Evolutionary conservation across 805 yeast species (phyloP), one percentile per base, ranked within the genome.

Genomic region (Kodamaea leandrae): DNA sequence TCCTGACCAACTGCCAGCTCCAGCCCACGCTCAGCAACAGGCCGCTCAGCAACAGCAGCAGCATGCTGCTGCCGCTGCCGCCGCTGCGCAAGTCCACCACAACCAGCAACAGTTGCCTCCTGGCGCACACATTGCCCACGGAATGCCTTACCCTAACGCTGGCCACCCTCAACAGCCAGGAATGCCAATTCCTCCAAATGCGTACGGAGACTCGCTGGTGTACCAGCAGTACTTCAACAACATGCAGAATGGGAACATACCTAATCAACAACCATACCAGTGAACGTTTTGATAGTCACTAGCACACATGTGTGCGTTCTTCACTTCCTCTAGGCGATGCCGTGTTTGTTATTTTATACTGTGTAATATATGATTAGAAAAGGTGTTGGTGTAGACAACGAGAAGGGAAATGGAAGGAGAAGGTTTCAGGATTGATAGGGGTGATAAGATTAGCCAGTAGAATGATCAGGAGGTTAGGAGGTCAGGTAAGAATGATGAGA

Each of bases 141-240:
- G 76, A 39, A 67, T 67, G 59, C 72, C 70, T 43, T 73, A 68
- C 53, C 76, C 70, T 40, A 53, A 60, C 37, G 63, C 66, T 21
- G 69, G 59, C 53, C 70, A 61, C 54, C 71, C 68, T 15, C 43
- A 39, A 18, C 66, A 59, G 19, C 51, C 57, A 4, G 66, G 64
- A 44, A 53, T 64, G 52, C 71, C 71, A 44, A 62, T 72, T 53
- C 74, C 77, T 42, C 62, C 71, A 18, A 69, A 64, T 51, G 70
- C 72, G 36, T 77, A 74, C 49, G 61, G 74, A 47, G 77, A 74
- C 50, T 74, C 76, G 36, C 78, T 76, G 48, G 83, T 78, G 39
- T 80, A 80, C 52, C 81, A 79, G 60, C 83, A 78, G 50, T 81
- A 80, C 60, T 78, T 81, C 55, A 72, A 76, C 49, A 76, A 71